These are phyloP conservation scores for Ilyonectria mors-panacis DNA, from an alignment of 2,329 filamentous ascomycete species.

Conservation along the genomic window DNA sequence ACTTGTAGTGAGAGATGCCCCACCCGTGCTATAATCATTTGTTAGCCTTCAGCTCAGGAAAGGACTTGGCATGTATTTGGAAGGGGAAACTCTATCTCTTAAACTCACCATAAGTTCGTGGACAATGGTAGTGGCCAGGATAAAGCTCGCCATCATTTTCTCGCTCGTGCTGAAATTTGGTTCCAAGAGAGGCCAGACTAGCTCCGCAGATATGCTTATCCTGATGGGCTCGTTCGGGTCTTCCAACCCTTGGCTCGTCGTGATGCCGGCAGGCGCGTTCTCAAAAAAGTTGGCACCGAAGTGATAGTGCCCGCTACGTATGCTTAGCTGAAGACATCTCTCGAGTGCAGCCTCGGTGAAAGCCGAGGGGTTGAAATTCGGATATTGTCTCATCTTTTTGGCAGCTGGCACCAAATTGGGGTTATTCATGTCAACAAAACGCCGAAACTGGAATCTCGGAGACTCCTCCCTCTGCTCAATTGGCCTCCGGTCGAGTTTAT, in stretches of 20 bases:
- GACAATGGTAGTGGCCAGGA: conserved; percentile 41
- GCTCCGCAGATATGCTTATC: conserved; percentile 36
- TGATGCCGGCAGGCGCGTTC: background rate
- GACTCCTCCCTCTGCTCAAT: background rate
- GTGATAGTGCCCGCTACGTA: conserved; percentile 35
- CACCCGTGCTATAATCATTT: conserved; percentile 38
- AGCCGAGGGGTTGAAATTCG: conserved; percentile 12
- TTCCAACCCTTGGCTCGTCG: background rate
- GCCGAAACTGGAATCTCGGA: conserved; percentile 28
- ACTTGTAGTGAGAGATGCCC: conserved; percentile 22
- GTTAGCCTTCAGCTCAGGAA: conserved; percentile 14
- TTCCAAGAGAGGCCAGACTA: conserved; percentile 46
- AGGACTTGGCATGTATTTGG: background rate
- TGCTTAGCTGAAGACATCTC: conserved; percentile 20
- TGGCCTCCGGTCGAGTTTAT: conserved; percentile 17
- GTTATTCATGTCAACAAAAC: conserved; percentile 13
- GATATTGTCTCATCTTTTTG: conserved; percentile 9
- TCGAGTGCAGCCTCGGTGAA: conserved; percentile 15
- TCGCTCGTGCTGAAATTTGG: conserved; percentile 44
- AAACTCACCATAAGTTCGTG: conserved; percentile 50
- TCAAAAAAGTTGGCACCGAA: background rate
- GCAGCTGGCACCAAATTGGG: conserved; percentile 20
- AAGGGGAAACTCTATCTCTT: no score
- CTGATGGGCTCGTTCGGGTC: background rate
- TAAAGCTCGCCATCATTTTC: conserved; percentile 42